These are phyloP conservation scores for Yarrowia galli DNA, from an alignment of 1,139 yeast genomes.

Conservation along the genomic window DNA sequence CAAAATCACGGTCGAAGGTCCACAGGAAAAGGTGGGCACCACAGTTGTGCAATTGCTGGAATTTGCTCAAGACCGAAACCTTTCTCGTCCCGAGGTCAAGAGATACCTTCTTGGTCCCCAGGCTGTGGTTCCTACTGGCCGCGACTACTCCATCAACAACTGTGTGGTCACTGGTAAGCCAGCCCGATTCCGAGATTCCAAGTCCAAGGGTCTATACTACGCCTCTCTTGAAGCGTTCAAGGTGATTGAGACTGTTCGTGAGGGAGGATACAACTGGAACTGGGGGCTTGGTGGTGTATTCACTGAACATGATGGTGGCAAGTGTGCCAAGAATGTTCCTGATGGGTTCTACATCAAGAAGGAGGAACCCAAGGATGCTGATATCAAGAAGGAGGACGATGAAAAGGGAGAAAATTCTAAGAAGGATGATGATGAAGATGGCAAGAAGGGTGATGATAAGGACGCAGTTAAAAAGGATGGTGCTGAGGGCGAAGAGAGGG, in stretches of 20 bases:
- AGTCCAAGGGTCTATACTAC: slow-evolving; percentile 78
- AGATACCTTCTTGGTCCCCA: slow-evolving; percentile 66
- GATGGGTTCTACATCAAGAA: slow-evolving; percentile 62
- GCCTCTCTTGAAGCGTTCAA: slow-evolving; percentile 80
- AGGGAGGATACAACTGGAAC: slow-evolving; percentile 74
- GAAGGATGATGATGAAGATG: slow-evolving; percentile 7
- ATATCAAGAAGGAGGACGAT: slow-evolving; percentile 7
- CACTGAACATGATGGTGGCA: slow-evolving; percentile 57
- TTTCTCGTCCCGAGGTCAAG: slow-evolving; percentile 53
- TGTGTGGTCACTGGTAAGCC: slow-evolving; percentile 82
- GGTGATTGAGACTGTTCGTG: slow-evolving; percentile 70
- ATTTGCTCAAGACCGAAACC: slow-evolving; percentile 47
- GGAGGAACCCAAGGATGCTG: slow-evolving; percentile 7
- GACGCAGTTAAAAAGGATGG: neutral
- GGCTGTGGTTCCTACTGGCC: slow-evolving; percentile 48
- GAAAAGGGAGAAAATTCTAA: neutral
- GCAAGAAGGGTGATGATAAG: neutral
- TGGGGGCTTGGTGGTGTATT: slow-evolving; percentile 71
- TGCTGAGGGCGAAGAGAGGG: neutral
- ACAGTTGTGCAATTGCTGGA: slow-evolving; percentile 44
- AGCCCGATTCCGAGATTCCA: slow-evolving; percentile 87
- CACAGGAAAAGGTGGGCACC: slow-evolving; percentile 15
- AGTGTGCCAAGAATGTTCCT: slow-evolving; percentile 86
- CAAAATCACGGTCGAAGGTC: slow-evolving; percentile 13
- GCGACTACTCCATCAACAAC: slow-evolving; percentile 43